Conservation (phyloP, 2,329 filamentous ascomycete genomes). For the Calonectria multiphialidica region DNA sequence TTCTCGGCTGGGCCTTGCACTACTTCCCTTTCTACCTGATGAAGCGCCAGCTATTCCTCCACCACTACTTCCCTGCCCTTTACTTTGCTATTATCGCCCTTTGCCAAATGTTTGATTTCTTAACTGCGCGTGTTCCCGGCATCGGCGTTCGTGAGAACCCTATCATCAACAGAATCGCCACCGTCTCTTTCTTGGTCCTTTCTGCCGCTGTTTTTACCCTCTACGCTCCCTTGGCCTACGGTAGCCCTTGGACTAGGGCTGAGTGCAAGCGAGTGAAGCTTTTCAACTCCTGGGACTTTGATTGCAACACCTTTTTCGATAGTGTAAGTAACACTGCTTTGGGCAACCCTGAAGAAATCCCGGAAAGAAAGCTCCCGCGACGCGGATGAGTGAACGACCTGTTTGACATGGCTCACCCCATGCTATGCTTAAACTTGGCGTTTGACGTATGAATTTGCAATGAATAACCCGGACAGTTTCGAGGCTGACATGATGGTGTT, state of each 20-base stretch:
- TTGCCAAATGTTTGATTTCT: constrained; percentile 90
- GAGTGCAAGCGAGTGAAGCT: constrained; percentile 91
- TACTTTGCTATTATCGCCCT: constrained; percentile 94
- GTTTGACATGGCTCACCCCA: constrained; percentile 15
- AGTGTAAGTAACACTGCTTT: constrained; percentile 73
- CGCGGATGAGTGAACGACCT: constrained; percentile 27
- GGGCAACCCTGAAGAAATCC: constrained; percentile 61
- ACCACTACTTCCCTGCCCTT: constrained; percentile 97
- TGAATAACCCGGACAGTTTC: background rate
- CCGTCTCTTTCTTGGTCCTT: constrained; percentile 79
- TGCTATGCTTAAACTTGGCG: constrained; percentile 23
- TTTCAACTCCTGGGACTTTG: constrained; percentile 93
- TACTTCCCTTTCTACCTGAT: constrained; percentile 99
- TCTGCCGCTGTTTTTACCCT: constrained; percentile 83
- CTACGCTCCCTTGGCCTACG: constrained; percentile 92
- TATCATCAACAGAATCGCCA: constrained; percentile 79
- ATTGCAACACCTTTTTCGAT: constrained; percentile 93
- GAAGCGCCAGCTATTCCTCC: constrained; percentile 97
- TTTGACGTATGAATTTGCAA: constrained; percentile 15
- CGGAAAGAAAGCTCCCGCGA: constrained; percentile 49
- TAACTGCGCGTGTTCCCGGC: constrained; percentile 77
- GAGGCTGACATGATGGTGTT: constrained; percentile 32
- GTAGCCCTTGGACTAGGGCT: constrained; percentile 91
- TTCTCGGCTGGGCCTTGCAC: constrained; percentile 96
- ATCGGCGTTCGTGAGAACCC: constrained; percentile 76